Conservation (phyloP, 306 rosid species). For the Fagus sylvatica region DNA sequence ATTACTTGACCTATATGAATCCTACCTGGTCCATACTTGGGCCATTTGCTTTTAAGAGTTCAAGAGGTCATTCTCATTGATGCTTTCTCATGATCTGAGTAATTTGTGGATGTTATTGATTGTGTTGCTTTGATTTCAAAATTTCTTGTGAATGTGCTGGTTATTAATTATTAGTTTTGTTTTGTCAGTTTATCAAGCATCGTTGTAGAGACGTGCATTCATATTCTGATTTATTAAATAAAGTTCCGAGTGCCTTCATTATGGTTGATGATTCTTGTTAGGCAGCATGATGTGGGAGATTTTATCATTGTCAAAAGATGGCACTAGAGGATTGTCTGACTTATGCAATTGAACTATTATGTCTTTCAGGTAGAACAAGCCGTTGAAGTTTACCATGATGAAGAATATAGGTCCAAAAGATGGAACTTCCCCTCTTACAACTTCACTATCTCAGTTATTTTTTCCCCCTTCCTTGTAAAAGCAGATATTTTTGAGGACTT, state of each 20-base stretch:
- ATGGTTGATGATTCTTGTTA: constrained; percentile 2
- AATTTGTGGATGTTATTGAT: background rate
- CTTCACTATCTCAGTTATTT: constrained; percentile 61
- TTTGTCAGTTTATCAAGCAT: constrained; percentile 10
- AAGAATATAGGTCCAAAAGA: constrained; percentile 68
- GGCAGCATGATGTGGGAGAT: constrained; percentile 16
- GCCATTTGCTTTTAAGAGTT: constrained; percentile 1
- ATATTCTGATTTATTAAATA: background rate
- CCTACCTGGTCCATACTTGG: background rate
- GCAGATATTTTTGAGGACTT: constrained; percentile 86
- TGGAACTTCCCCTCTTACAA: constrained; percentile 78
- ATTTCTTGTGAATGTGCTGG: background rate
- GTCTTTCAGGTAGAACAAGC: constrained; percentile 72
- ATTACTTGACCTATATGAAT: background rate
- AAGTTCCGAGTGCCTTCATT: background rate
- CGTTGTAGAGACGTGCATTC: background rate
- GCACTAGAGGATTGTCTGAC: background rate
- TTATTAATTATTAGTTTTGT: background rate
- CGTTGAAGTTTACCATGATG: constrained; percentile 68
- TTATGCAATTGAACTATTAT: constrained; percentile 27
- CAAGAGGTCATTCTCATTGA: background rate
- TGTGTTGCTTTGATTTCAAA: background rate
- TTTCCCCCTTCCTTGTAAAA: constrained; percentile 88
- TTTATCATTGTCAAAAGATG: background rate
- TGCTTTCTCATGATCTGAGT: background rate